These are phyloP conservation scores for Crithidia bombi DNA, from an alignment of 208 protist species.

Conservation along the genomic window DNA sequence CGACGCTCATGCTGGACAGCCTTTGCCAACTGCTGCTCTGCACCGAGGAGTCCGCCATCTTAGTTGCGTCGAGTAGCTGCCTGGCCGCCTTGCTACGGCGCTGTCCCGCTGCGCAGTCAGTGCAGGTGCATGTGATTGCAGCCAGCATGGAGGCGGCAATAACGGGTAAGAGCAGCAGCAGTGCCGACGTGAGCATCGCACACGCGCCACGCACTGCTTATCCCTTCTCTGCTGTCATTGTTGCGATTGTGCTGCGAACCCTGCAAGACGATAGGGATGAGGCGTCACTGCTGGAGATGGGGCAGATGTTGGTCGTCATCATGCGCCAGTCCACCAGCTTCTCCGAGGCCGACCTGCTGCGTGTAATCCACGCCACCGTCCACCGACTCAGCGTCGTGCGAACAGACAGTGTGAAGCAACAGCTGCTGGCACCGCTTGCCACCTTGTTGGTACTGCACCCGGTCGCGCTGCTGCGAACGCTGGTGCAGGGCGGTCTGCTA, in stretches of 20 bases:
- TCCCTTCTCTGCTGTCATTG: constrained; percentile 53
- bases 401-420: constrained; percentile 52
- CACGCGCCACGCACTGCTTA: constrained; percentile 24
- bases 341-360: constrained; percentile 36
- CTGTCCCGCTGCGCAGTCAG: constrained; percentile 42
- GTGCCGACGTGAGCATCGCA: constrained; percentile 3
- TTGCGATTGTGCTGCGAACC: constrained; percentile 49
- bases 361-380: constrained; percentile 42
- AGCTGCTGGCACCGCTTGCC: constrained; percentile 62
- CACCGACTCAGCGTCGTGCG: constrained; percentile 42
- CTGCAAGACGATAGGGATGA: constrained; percentile 38
- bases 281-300: constrained; percentile 54
- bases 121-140: constrained; percentile 27
- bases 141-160: constrained; percentile 24
- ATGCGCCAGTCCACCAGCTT: constrained; percentile 43
- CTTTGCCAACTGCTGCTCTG: constrained; percentile 56
- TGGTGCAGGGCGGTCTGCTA: constrained; percentile 42
- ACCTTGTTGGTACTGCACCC: constrained; percentile 52
- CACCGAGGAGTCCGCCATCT: constrained; percentile 60
- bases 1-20: constrained; percentile 33
- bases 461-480: constrained; percentile 39
- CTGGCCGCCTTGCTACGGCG: constrained; percentile 54
- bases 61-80: constrained; percentile 48
- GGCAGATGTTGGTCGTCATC: constrained; percentile 47
- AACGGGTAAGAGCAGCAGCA: neutral